Evolutionary conservation across 108 stramenopile species (phyloP).

Genomic region (Schizochytrium sp.): DNA sequence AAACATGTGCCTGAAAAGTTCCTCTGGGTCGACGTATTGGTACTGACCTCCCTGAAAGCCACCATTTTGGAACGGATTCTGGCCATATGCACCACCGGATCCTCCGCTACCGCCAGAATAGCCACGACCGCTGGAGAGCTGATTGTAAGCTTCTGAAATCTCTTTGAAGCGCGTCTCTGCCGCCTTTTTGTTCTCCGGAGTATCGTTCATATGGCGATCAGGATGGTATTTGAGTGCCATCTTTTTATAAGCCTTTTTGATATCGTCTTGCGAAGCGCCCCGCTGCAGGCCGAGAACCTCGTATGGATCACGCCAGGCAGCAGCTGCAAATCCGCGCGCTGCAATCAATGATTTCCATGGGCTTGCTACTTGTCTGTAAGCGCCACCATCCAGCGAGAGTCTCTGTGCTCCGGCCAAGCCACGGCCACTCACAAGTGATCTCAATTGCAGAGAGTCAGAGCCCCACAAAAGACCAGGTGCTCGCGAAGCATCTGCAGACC

Average conservation of each 20-base stretch:
- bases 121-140: conserved; percentile 5
- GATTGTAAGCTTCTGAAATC: conserved; percentile 40
- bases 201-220: conserved; percentile 42
- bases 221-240: conserved; percentile 81
- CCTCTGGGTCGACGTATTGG: conserved; percentile 43
- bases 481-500: too few relatives aligned
- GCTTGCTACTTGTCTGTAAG: too few relatives aligned
- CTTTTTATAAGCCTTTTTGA: conserved; percentile 93
- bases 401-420: too few relatives aligned
- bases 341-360: too few relatives aligned
- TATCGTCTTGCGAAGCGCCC: conserved; percentile 80
- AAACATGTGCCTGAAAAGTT: conserved; percentile 32
- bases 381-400: too few relatives aligned
- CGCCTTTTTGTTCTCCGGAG: neutral
- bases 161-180: conserved; percentile 42
- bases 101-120: neutral
- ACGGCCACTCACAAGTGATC: too few relatives aligned
- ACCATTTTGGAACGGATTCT: neutral
- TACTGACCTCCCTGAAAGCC: conserved; percentile 18
- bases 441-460: too few relatives aligned
- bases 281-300: conserved; percentile 80
- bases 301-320: conserved; percentile 71
- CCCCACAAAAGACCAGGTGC: too few relatives aligned
- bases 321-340: neutral
- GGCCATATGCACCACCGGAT: neutral